phyloP scores from a whole-genome alignment of 495 filamentous ascomycete species.

The Hypoxylon fragiforme region DNA sequence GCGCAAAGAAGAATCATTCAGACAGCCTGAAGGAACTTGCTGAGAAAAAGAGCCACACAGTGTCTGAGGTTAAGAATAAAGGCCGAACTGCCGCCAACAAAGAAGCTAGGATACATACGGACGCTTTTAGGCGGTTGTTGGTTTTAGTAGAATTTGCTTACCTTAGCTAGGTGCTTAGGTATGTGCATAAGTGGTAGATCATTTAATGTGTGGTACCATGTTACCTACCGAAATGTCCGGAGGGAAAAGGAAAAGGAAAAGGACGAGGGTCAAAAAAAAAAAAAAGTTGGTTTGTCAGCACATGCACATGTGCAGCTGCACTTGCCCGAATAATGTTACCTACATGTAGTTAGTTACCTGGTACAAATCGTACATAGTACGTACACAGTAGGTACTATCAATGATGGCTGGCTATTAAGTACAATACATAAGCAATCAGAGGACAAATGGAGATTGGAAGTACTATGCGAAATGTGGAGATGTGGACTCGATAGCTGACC shows the following conservation, averaged over 20 bases:
- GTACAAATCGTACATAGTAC: no score
- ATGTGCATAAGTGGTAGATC: slow-evolving; percentile 9
- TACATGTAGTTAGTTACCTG: no score
- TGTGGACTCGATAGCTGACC: slow-evolving; percentile 21
- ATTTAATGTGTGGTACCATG: no score
- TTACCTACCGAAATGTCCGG: slow-evolving; percentile 36
- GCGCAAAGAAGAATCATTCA: no score
- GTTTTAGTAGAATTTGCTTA: no score
- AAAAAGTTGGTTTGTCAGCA: slow-evolving; percentile 31
- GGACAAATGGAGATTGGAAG: slow-evolving; percentile 27
- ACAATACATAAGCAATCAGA: slow-evolving; percentile 5
- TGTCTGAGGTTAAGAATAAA: slow-evolving; percentile 13
- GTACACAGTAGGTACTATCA: no score
- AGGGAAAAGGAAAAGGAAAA: slow-evolving; percentile 12
- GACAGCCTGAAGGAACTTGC: neutral
- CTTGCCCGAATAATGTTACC: slow-evolving; percentile 26
- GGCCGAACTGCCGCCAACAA: slow-evolving; percentile 11
- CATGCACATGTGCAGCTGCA: slow-evolving; percentile 22
- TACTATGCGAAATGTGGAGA: slow-evolving; percentile 1
- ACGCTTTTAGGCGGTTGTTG: no score
- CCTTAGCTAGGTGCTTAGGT: slow-evolving; percentile 9
- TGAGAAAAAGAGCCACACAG: slow-evolving; percentile 22
- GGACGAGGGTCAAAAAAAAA: slow-evolving; percentile 17
- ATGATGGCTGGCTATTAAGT: no score
- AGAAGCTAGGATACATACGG: no score